A percentile compares a stretch with the other conserved stretches of the same genome.
Conservation (phyloP, 1,284 basidiomycete species). For the Fomes fomentarius region DNA sequence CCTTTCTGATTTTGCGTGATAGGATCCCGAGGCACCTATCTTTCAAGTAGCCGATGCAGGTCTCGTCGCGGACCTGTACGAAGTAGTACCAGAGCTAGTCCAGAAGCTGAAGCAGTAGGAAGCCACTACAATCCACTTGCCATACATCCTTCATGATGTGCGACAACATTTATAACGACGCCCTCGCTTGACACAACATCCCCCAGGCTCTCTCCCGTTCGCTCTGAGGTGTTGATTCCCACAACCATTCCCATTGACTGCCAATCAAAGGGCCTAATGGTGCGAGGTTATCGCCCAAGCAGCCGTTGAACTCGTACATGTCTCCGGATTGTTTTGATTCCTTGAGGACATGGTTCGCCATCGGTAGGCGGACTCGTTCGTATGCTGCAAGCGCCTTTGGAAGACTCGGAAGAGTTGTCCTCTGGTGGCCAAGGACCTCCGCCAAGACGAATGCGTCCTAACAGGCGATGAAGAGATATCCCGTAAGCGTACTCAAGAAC, state of each 20-base stretch:
- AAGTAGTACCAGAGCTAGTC: slow-evolving; percentile 86
- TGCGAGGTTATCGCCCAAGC: slow-evolving; percentile 20
- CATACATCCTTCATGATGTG: neutral
- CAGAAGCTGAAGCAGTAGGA: slow-evolving; percentile 70
- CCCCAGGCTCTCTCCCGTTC: slow-evolving; percentile 21
- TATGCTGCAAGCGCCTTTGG: slow-evolving; percentile 46
- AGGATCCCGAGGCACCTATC: slow-evolving; percentile 98
- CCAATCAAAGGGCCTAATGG: slow-evolving; percentile 27
- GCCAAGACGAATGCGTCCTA: slow-evolving; percentile 59
- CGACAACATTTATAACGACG: neutral
- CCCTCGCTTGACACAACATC: slow-evolving; percentile 4
- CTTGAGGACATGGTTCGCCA: slow-evolving; percentile 44
- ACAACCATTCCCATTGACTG: slow-evolving; percentile 32
- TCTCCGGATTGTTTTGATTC: slow-evolving; percentile 48
- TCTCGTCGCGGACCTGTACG: slow-evolving; percentile 90
- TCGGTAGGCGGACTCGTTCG: slow-evolving; percentile 49
- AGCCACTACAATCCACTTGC: too few relatives aligned
- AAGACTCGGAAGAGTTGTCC: slow-evolving; percentile 41
- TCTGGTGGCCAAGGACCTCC: slow-evolving; percentile 47
- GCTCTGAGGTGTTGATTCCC: slow-evolving; percentile 25
- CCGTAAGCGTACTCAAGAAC: too few relatives aligned
- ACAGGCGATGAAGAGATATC: neutral
- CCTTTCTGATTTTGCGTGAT: neutral
- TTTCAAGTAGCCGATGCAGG: slow-evolving; percentile 99
- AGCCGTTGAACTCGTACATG: slow-evolving; percentile 34